Evolutionary conservation across 805 yeast genomes (phyloP).

Genomic region (Candida sanyiensis): DNA sequence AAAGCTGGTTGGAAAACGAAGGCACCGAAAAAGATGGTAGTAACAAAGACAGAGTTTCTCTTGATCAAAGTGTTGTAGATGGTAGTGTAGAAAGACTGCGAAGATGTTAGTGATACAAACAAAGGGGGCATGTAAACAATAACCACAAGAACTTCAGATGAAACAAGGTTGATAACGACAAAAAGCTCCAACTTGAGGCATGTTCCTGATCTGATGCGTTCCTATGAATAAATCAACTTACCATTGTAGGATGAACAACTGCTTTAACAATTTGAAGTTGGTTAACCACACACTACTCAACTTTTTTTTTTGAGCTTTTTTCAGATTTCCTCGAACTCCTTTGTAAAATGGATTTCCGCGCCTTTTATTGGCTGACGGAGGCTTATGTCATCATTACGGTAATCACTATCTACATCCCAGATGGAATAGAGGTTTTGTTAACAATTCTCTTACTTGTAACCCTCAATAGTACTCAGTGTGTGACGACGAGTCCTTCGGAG

Average conservation of each 20-base stretch:
- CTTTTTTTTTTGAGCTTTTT: conserved; percentile 10
- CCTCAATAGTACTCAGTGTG: too few relatives aligned
- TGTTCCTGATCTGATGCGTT: too few relatives aligned
- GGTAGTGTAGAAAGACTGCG: conserved; percentile 37
- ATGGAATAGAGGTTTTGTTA: too few relatives aligned
- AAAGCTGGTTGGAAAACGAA: conserved; percentile 79
- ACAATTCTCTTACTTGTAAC: too few relatives aligned
- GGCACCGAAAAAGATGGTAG: conserved; percentile 75
- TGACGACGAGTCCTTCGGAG: too few relatives aligned
- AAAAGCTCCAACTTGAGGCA: too few relatives aligned
- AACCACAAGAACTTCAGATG: too few relatives aligned
- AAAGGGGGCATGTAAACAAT: too few relatives aligned
- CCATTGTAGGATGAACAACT: conserved; percentile 3
- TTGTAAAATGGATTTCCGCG: conserved; percentile 16
- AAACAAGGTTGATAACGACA: too few relatives aligned
- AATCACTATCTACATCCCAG: too few relatives aligned
- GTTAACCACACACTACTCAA: background rate
- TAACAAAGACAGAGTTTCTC: conserved; percentile 87
- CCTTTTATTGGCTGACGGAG: conserved; percentile 15
- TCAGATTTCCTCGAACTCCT: conserved; percentile 7
- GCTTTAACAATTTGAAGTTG: background rate
- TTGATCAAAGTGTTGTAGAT: conserved; percentile 67
- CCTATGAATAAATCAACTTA: background rate
- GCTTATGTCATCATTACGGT: too few relatives aligned
- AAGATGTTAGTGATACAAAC: conserved; percentile 2